Evolutionary conservation across 2,329 filamentous ascomycete species (phyloP), one percentile per base, ranked within the genome.

Genomic region (Cytospora schulzeri): DNA sequence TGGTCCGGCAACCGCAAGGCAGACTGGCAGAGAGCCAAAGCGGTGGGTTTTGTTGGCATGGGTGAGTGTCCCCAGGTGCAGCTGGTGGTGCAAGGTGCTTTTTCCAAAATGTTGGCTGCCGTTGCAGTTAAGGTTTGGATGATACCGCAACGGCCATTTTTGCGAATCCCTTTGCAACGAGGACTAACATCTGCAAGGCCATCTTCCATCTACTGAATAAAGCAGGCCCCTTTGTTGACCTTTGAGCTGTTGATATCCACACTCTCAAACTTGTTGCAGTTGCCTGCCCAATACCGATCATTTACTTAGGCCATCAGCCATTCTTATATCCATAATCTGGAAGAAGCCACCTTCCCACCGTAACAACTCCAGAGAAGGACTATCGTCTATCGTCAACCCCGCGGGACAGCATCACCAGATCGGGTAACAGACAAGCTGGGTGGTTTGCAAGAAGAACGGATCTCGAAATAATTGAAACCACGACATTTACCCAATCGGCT

Each of bases 281-380:
- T 56, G 53, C 31, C 53, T 56, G 17, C 19, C n/a, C 53, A 56
- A 4, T 26, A 33, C 53, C 33, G 11, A 29, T 59, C 29, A 1
- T 51, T 19, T n/a, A 5, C n/a, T n/a, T n/a, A 50, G 35, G 41
- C 19, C 17, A 9, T 29, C 57, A 35, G 33, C 33, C 33, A 35
- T 35, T 12, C 4, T 5, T 35, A 35, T 33, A n/a, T n/a, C 57
- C 48, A 31, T 14, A 24, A 28, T 22, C 22, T 29, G 19, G 62
- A 61, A 64, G 62, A 64, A 64, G 65, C 65, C 62, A 66, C 65
- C 54, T 64, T 57, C 62, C 31, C 48, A 12, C 14, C 53, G n/a
- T n/a, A n/a, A 28, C 50, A 45, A 28, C 17, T 50, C n/a, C 58
- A 53, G 31, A 31, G 48, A 29, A 60, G 17, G 19, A 29, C 22